Evolutionary conservation across 352 stramenopile genomes (phyloP).

Genomic region (Pythium utonaiense): DNA sequence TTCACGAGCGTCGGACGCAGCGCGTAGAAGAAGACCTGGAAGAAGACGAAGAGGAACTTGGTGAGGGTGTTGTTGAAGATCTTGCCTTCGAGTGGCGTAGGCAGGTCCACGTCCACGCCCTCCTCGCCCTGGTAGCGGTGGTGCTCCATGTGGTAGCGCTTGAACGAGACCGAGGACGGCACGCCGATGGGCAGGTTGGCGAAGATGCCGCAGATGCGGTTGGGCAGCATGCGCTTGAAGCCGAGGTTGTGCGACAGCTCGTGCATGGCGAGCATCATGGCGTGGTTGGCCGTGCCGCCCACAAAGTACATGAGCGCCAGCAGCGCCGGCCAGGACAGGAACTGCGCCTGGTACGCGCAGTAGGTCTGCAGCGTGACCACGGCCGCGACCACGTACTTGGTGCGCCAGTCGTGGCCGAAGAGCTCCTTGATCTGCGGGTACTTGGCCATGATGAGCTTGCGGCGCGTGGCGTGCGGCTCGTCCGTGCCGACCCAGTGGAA

Average conservation of each 20-base stretch:
- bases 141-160: conserved; percentile 97
- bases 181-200: conserved; percentile 93
- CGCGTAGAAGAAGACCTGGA: conserved; percentile 93
- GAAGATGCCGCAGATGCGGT: conserved; percentile 90
- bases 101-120: conserved; percentile 93
- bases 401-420: conserved; percentile 80
- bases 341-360: conserved; percentile 63
- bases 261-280: conserved; percentile 95
- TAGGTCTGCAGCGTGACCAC: conserved; percentile 83
- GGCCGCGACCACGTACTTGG: conserved; percentile 81
- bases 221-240: conserved; percentile 90
- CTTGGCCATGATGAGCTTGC: conserved; percentile 81
- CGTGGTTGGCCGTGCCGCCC: conserved; percentile 92
- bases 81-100: conserved; percentile 86
- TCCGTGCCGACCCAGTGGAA: conserved; percentile 86
- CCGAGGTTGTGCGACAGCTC: conserved; percentile 95
- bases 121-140: conserved; percentile 95
- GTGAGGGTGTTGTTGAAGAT: conserved; percentile 84
- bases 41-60: conserved; percentile 92
- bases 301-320: conserved; percentile 80
- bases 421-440: conserved; percentile 90
- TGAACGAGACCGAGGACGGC: conserved; percentile 92
- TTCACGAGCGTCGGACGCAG: conserved; percentile 92
- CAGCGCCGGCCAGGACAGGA: conserved; percentile 60
- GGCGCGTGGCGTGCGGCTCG: conserved; percentile 84